These are phyloP conservation scores for Fusarium sp. DNA, from an alignment of 2,329 filamentous ascomycete genomes.

Conservation along the genomic window DNA sequence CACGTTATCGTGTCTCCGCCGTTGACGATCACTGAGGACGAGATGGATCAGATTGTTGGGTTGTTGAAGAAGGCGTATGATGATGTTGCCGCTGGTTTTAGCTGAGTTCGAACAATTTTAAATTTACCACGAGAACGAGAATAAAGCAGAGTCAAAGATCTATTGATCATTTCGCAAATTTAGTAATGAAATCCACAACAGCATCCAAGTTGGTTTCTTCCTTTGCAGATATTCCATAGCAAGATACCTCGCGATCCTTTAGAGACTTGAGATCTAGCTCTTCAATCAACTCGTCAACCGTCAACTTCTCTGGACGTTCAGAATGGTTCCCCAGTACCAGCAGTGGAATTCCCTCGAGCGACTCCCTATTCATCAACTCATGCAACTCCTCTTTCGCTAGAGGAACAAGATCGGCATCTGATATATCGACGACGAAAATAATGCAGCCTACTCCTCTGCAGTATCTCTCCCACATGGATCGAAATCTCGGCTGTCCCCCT, in stretches of 20 bases:
- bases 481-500: background rate
- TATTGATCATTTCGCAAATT: too few relatives aligned
- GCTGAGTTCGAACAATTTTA: background rate
- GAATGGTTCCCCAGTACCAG: background rate
- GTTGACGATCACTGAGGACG: conserved; percentile 65
- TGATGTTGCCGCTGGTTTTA: background rate
- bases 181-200: background rate
- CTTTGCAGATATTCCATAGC: background rate
- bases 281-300: background rate
- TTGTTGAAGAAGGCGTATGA: conserved; percentile 28
- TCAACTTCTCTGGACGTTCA: background rate
- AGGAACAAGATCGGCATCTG: background rate
- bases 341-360: background rate
- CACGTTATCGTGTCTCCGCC: conserved; percentile 77
- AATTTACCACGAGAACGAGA: too few relatives aligned
- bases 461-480: background rate
- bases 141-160: too few relatives aligned
- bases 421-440: background rate
- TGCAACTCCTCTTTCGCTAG: background rate
- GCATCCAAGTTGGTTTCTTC: background rate
- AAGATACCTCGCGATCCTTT: background rate
- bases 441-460: background rate
- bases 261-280: background rate
- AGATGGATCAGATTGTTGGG: conserved; percentile 28
- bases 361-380: background rate